Conservation (phyloP, 2,329 filamentous ascomycete genomes). For the Tolypocladium paradoxum region DNA sequence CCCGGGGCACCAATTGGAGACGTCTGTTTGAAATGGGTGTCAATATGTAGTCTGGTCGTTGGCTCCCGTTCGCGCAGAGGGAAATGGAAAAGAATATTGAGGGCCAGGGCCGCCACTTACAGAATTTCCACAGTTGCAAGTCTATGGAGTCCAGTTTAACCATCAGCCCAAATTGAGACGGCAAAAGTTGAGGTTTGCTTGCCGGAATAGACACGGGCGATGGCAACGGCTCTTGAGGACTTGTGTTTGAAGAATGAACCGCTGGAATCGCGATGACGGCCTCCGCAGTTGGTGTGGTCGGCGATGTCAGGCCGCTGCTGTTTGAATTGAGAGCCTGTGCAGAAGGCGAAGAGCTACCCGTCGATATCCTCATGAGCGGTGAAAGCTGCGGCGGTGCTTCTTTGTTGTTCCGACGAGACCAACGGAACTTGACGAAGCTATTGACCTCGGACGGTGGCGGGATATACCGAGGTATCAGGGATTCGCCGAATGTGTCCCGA, state of each 20-base stretch:
- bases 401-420: neutral
- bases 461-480: neutral
- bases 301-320: neutral
- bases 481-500: neutral
- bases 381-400: neutral
- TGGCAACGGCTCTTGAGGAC: neutral
- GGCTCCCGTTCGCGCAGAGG: no score
- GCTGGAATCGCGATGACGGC: neutral
- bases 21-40: slow-evolving; percentile 13
- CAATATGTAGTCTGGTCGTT: neutral
- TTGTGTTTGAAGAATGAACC: neutral
- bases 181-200: neutral
- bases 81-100: no score
- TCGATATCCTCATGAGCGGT: neutral
- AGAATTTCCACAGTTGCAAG: neutral
- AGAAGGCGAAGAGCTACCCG: neutral
- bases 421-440: neutral
- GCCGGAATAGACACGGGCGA: neutral
- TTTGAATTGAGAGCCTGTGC: neutral
- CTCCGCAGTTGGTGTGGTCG: neutral
- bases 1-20: slow-evolving; percentile 29
- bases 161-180: neutral
- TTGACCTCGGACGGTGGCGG: neutral
- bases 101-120: neutral
- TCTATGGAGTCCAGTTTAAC: neutral